These are phyloP conservation scores for Colletotrichum simmondsii DNA, from an alignment of 2,329 filamentous ascomycete species.

Conservation along the genomic window DNA sequence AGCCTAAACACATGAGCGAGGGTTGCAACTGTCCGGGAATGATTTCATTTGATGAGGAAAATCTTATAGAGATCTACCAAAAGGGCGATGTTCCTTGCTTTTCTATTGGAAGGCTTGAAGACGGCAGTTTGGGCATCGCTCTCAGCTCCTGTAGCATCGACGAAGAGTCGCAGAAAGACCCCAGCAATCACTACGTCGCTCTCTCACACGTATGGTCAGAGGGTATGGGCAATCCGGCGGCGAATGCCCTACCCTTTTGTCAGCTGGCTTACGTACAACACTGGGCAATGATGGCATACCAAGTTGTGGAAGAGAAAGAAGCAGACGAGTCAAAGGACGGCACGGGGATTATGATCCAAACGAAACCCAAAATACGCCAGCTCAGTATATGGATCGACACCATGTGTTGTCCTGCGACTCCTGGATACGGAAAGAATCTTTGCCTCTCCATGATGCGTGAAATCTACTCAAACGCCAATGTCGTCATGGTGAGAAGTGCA, in stretches of 20 bases:
- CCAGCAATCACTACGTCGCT: slow-evolving; percentile 15
- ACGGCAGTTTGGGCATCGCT: slow-evolving; percentile 1
- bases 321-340: not conserved
- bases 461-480: slow-evolving; percentile 21
- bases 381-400: slow-evolving; percentile 12
- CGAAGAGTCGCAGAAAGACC: slow-evolving; percentile 2
- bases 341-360: not conserved
- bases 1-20: not conserved
- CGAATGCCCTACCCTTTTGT: slow-evolving; percentile 18
- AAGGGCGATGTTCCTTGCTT: slow-evolving; percentile 16
- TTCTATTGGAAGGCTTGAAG: slow-evolving; percentile 3
- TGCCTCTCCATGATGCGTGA: slow-evolving; percentile 17
- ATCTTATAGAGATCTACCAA: slow-evolving; percentile 11
- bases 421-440: slow-evolving; percentile 9
- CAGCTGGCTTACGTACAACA: slow-evolving; percentile 11
- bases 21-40: slow-evolving; percentile 11
- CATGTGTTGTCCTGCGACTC: slow-evolving; percentile 12
- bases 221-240: slow-evolving; percentile 1
- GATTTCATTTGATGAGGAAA: slow-evolving; percentile 13
- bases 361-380: not conserved
- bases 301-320: not conserved
- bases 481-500: slow-evolving; percentile 13
- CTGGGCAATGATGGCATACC: not conserved
- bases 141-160: not conserved
- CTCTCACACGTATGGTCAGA: slow-evolving; percentile 23